A percentile compares a stretch with the other conserved stretches of the same genome.
phyloP scores from a whole-genome alignment of 1,284 basidiomycete species.

The Earliella scabrosa region DNA sequence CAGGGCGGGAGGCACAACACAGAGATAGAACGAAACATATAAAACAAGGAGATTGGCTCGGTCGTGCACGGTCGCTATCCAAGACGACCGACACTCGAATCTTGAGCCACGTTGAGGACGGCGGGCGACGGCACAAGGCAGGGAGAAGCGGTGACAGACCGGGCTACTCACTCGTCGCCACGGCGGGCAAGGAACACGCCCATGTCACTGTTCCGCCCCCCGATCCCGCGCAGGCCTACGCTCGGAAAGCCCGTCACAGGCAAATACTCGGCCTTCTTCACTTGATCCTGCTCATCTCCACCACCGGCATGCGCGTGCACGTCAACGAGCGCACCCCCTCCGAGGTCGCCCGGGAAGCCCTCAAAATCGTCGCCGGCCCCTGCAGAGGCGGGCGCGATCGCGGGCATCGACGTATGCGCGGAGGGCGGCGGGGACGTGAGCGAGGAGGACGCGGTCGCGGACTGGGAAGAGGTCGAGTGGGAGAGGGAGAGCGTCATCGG shows the following conservation, averaged over 20 bases:
- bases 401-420: slow-evolving; percentile 7
- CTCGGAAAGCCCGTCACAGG: slow-evolving; percentile 33
- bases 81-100: too few relatives aligned
- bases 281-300: neutral
- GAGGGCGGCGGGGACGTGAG: slow-evolving; percentile 28
- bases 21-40: neutral
- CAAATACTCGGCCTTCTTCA: slow-evolving; percentile 5
- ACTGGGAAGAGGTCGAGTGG: slow-evolving; percentile 15
- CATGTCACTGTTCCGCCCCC: slow-evolving; percentile 36
- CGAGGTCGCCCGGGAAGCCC: slow-evolving; percentile 25
- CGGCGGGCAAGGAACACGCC: slow-evolving; percentile 37
- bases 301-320: neutral
- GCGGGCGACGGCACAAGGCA: too few relatives aligned
- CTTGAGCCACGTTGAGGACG: too few relatives aligned
- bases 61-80: too few relatives aligned
- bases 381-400: slow-evolving; percentile 4
- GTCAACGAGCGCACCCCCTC: slow-evolving; percentile 1
- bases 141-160: too few relatives aligned
- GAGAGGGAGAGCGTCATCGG: slow-evolving; percentile 28
- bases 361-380: slow-evolving; percentile 20
- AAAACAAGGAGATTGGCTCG: too few relatives aligned
- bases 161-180: slow-evolving; percentile 29
- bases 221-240: slow-evolving; percentile 31
- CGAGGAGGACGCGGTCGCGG: slow-evolving; percentile 30
- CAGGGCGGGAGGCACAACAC: too few relatives aligned